Evolutionary conservation across 129 eudicot genomes (phyloP).

Genomic region (Lactuca saligna): DNA sequence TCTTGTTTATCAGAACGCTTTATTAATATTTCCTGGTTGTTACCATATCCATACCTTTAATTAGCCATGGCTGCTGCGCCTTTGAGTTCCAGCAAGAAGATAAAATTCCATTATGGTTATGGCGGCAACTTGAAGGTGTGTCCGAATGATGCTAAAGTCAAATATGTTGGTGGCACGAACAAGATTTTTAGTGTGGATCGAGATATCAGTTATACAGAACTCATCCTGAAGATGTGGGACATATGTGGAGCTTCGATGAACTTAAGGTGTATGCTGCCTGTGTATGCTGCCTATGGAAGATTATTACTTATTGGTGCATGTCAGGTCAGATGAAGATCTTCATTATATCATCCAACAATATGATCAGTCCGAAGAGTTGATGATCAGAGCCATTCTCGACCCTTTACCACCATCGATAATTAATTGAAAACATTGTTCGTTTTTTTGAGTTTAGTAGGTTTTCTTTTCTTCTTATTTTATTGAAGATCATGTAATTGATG

Average conservation of each 20-base stretch:
- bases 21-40: too few species aligned
- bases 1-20: too few species aligned
- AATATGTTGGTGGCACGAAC: neutral
- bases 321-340: neutral
- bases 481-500: too few species aligned
- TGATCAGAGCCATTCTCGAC: conserved; percentile 5
- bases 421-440: too few species aligned
- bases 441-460: too few species aligned
- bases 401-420: too few species aligned
- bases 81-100: too few species aligned
- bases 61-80: too few species aligned
- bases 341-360: neutral
- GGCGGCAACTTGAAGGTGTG: too few species aligned
- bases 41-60: too few species aligned
- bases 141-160: neutral
- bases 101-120: too few species aligned
- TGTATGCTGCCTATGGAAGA: neutral
- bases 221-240: conserved; percentile 8
- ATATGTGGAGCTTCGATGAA: neutral
- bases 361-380: neutral
- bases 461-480: too few species aligned
- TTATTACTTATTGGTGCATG: neutral
- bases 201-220: neutral
- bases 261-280: neutral
- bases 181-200: conserved; percentile 1